Conservation (phyloP, 345 rosid genomes). For the Murraya koenigii region DNA sequence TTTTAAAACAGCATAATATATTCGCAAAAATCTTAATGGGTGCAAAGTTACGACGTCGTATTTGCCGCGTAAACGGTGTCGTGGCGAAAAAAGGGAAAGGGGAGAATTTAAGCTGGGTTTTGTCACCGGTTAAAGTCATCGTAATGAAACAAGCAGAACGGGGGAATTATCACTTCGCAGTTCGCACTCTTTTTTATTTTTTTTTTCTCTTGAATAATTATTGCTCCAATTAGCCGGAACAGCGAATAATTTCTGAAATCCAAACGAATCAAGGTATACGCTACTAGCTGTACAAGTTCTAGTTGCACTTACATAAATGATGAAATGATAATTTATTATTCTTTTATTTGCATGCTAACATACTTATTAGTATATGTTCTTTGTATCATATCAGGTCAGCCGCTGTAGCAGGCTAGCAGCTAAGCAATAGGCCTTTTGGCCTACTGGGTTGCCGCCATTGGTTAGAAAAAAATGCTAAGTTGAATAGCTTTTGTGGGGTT, state of each 20-base stretch:
- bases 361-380: not conserved
- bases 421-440: not conserved
- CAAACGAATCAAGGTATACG: not conserved
- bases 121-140: not conserved
- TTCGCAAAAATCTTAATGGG: not conserved
- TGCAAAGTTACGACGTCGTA: not conserved
- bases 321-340: not conserved
- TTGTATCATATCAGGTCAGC: not conserved
- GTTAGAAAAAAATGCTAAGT: not conserved
- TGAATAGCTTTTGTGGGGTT: conserved; percentile 1
- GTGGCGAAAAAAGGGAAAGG: not conserved
- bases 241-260: not conserved
- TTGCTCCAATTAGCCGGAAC: not conserved
- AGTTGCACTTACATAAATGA: not conserved
- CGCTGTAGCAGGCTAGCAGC: not conserved
- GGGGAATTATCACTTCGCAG: not conserved
- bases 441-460: not conserved
- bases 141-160: not conserved
- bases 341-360: not conserved
- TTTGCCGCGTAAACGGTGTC: not conserved
- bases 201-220: not conserved
- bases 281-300: not conserved
- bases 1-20: too few species aligned
- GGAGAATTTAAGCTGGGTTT: conserved; percentile 6
- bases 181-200: not conserved